Conservation (phyloP, 2,329 filamentous ascomycete species). For the Alternaria sp. region DNA sequence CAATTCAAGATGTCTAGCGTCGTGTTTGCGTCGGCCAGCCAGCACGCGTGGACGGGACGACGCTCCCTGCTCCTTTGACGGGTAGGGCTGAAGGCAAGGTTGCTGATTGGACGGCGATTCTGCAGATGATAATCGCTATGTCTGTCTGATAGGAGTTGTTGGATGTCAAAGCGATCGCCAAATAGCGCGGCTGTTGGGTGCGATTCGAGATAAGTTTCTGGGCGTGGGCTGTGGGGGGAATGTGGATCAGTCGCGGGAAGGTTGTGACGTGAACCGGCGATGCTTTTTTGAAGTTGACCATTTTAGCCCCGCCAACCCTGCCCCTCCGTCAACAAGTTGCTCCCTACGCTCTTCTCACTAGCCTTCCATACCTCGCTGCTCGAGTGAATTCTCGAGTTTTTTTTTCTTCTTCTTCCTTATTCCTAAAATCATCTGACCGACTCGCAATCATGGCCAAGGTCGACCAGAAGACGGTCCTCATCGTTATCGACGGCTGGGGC, state of each 20-base stretch:
- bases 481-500: slow-evolving; percentile 99
- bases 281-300: slow-evolving; percentile 22
- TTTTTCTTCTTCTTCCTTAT: not conserved
- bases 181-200: slow-evolving; percentile 18
- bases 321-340: slow-evolving; percentile 37
- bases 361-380: not conserved
- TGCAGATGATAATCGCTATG: slow-evolving; percentile 15
- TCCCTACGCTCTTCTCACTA: slow-evolving; percentile 14
- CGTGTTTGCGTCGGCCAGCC: slow-evolving; percentile 25
- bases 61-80: slow-evolving; percentile 26
- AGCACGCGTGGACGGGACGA: slow-evolving; percentile 28
- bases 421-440: slow-evolving; percentile 21
- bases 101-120: slow-evolving; percentile 27
- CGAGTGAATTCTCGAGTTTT: not conserved
- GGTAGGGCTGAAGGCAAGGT: slow-evolving; percentile 20
- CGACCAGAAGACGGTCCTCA: slow-evolving; percentile 75
- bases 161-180: slow-evolving; percentile 15
- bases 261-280: slow-evolving; percentile 34
- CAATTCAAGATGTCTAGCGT: slow-evolving; percentile 21
- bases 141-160: slow-evolving; percentile 7
- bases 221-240: slow-evolving; percentile 35
- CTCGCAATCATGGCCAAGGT: slow-evolving; percentile 68
- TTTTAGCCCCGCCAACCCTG: slow-evolving; percentile 33
- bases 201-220: slow-evolving; percentile 27
- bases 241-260: slow-evolving; percentile 19